These are phyloP conservation scores for Trametes maxima DNA, from an alignment of 768 basidiomycete species.

Conservation along the genomic window DNA sequence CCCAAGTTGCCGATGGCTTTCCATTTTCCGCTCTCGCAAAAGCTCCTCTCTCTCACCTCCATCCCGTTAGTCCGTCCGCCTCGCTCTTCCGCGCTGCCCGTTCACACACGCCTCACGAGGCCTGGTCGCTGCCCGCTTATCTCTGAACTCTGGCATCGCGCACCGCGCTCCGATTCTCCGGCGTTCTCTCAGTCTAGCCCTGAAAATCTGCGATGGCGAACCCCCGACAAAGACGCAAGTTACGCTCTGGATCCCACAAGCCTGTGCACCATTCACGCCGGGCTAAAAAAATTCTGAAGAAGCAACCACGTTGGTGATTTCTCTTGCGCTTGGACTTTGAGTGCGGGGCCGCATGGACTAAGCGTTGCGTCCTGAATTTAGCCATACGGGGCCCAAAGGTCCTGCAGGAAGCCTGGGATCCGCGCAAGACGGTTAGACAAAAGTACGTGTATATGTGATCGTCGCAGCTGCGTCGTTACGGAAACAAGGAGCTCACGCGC, in stretches of 20 bases:
- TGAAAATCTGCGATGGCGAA: constrained; percentile 69
- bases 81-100: background rate
- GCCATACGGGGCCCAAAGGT: constrained; percentile 82
- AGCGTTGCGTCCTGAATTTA: constrained; percentile 33
- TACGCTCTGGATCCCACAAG: constrained; percentile 73
- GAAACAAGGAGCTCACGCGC: constrained; percentile 11
- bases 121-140: background rate
- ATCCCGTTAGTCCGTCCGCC: background rate
- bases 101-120: background rate
- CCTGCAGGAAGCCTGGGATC: constrained; percentile 87
- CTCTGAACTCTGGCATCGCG: background rate
- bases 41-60: constrained; percentile 12
- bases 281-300: constrained; percentile 76
- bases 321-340: constrained; percentile 12
- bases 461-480: constrained; percentile 17
- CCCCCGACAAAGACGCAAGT: constrained; percentile 89
- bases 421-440: constrained; percentile 83
- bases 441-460: constrained; percentile 59
- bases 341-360: constrained; percentile 17
- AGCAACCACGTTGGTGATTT: constrained; percentile 65
- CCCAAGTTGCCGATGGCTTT: constrained; percentile 19
- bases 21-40: constrained; percentile 7
- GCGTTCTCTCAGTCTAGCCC: constrained; percentile 9
- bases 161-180: constrained; percentile 12
- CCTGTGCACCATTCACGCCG: constrained; percentile 73